phyloP scores from a whole-genome alignment of 1,139 yeast species.

The Diutina siamensis region DNA sequence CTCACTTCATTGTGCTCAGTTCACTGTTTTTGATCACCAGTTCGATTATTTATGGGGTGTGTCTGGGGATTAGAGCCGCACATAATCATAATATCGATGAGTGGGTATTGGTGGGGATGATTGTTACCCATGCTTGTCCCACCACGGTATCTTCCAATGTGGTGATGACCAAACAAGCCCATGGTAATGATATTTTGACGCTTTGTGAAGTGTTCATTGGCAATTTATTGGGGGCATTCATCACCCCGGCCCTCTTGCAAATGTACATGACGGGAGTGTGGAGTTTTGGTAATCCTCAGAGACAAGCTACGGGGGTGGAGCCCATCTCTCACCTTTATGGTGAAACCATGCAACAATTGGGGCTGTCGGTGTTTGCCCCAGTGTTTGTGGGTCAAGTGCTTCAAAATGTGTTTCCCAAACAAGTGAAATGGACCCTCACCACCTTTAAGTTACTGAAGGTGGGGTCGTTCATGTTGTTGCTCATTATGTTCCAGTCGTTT shows the following conservation, averaged over 20 bases:
- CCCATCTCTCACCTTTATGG: slow-evolving; percentile 49
- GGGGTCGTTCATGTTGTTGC: slow-evolving; percentile 65
- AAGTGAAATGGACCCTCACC: slow-evolving; percentile 46
- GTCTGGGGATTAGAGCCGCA: slow-evolving; percentile 52
- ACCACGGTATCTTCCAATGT: slow-evolving; percentile 87
- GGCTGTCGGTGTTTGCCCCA: slow-evolving; percentile 74
- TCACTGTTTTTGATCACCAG: slow-evolving; percentile 68
- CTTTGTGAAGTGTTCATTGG: slow-evolving; percentile 81
- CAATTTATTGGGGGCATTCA: slow-evolving; percentile 71
- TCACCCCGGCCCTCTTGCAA: slow-evolving; percentile 77
- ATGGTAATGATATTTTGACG: slow-evolving; percentile 70
- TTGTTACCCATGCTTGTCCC: slow-evolving; percentile 79
- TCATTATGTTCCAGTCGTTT: slow-evolving; percentile 77
- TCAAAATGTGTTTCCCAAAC: slow-evolving; percentile 57
- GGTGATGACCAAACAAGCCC: slow-evolving; percentile 78
- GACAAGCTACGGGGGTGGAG: slow-evolving; percentile 28
- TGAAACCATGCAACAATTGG: slow-evolving; percentile 77
- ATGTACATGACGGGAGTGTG: slow-evolving; percentile 52
- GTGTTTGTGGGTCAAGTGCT: slow-evolving; percentile 77
- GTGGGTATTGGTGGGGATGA: slow-evolving; percentile 69
- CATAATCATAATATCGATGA: slow-evolving; percentile 46
- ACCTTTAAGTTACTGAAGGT: slow-evolving; percentile 57
- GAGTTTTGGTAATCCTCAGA: slow-evolving; percentile 75
- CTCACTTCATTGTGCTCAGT: slow-evolving; percentile 59
- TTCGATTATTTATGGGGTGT: slow-evolving; percentile 64